These are phyloP conservation scores for Fusarium coffeatum DNA, from an alignment of 2,329 filamentous ascomycete species.

Conservation along the genomic window DNA sequence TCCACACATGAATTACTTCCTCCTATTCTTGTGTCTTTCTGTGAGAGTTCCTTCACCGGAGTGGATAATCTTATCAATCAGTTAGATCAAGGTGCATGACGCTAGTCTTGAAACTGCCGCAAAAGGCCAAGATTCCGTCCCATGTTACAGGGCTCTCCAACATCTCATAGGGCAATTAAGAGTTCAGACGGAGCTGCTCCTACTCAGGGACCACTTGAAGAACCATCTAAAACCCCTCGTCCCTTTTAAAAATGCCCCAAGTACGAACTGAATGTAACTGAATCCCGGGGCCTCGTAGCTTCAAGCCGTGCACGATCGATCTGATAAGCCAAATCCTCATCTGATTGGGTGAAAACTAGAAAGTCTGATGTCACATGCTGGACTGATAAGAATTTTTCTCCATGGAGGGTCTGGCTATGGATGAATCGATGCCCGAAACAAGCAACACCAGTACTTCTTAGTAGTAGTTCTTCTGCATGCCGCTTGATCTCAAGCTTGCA, in stretches of 20 bases:
- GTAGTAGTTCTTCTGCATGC: conserved; percentile 11
- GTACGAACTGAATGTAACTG: conserved; percentile 10
- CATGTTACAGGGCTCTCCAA: conserved; percentile 21
- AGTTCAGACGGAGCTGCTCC: conserved; percentile 14
- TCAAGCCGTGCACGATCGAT: conserved; percentile 40
- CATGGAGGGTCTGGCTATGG: background rate
- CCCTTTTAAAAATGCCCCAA: conserved; percentile 13
- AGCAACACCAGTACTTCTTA: conserved; percentile 21
- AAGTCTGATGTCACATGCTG: conserved; percentile 45
- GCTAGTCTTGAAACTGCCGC: conserved; percentile 28
- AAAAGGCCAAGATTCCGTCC: conserved; percentile 14
- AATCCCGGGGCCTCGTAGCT: conserved; percentile 13
- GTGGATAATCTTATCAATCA: conserved; percentile 48
- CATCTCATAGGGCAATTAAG: background rate
- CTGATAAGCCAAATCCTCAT: conserved; percentile 33
- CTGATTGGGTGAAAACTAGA: conserved; percentile 36
- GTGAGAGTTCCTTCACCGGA: conserved; percentile 4
- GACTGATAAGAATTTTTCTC: conserved; percentile 44
- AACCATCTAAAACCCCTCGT: conserved; percentile 3
- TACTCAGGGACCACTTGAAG: conserved; percentile 14
- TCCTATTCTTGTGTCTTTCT: conserved; percentile 5
- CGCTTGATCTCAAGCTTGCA: conserved; percentile 28
- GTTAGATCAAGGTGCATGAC: conserved; percentile 43
- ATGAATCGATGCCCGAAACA: conserved; percentile 15
- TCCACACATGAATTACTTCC: background rate